Conservation (phyloP, 805 yeast genomes). For the Tetrapisispora iriomotensis region DNA sequence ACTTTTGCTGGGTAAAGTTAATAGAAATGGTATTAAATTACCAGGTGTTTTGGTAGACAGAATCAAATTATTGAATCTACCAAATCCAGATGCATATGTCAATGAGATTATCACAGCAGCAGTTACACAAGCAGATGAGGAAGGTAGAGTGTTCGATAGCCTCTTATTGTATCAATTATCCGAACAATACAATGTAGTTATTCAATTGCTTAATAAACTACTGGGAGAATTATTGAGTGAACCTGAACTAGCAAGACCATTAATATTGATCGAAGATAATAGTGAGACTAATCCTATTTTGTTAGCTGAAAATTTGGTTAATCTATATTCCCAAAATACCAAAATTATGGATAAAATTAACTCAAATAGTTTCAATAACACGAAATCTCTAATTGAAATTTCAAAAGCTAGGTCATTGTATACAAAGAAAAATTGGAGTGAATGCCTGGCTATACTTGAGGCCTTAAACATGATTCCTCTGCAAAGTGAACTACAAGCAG, state of each 20-base stretch:
- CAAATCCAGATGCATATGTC: constrained; percentile 50
- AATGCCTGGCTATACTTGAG: constrained; percentile 46
- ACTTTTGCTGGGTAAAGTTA: constrained; percentile 72
- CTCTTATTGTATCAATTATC: constrained; percentile 77
- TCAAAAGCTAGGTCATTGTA: constrained; percentile 57
- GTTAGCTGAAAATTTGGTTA: constrained; percentile 30
- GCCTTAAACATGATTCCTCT: constrained; percentile 62
- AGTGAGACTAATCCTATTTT: constrained; percentile 35
- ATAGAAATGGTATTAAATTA: constrained; percentile 61
- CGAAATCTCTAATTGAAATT: constrained; percentile 52
- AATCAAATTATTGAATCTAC: constrained; percentile 50
- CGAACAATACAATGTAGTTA: constrained; percentile 77
- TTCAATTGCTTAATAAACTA: constrained; percentile 60
- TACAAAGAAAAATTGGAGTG: constrained; percentile 48
- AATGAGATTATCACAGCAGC: constrained; percentile 71
- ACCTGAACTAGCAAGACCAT: constrained; percentile 55
- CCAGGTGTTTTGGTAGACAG: constrained; percentile 83
- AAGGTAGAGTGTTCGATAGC: constrained; percentile 81
- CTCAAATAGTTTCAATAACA: constrained; percentile 50
- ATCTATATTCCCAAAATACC: constrained; percentile 42
- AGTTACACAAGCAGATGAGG: constrained; percentile 81
- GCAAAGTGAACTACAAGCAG: constrained; percentile 45
- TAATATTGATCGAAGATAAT: constrained; percentile 31
- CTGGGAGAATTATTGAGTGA: constrained; percentile 69
- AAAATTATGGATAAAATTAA: constrained; percentile 49